Conservation (phyloP, 768 basidiomycete species). For the Suillus spraguei region DNA sequence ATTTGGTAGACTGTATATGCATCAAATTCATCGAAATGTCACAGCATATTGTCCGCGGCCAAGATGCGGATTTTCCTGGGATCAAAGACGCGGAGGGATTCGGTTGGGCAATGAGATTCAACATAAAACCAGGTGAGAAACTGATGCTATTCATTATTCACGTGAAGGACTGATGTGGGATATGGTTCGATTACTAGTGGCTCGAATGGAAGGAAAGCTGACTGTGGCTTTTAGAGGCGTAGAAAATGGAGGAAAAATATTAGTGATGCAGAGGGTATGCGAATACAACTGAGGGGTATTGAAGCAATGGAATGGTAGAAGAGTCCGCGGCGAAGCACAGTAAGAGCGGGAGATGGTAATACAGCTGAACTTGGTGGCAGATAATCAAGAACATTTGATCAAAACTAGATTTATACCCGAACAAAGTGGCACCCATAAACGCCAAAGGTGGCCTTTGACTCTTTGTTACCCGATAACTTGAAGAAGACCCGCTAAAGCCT, state of each 20-base stretch:
- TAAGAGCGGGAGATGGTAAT: not conserved
- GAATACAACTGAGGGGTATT: not conserved
- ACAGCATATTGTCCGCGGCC: not conserved
- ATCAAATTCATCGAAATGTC: not conserved
- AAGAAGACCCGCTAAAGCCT: not conserved
- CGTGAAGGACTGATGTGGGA: not conserved
- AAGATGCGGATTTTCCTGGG: not conserved
- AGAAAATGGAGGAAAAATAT: not conserved
- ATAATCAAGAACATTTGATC: not conserved
- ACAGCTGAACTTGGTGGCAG: not conserved
- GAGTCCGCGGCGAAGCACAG: not conserved
- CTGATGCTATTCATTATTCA: constrained; percentile 1
- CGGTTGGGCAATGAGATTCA: not conserved
- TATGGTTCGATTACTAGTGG: not conserved
- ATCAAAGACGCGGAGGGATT: not conserved
- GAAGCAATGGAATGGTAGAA: not conserved
- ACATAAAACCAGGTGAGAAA: not conserved
- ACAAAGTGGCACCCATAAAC: constrained; percentile 5
- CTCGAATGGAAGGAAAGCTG: not conserved
- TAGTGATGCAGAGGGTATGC: not conserved
- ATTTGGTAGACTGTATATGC: not conserved
- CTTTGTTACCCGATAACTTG: not conserved
- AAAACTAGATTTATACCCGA: constrained; percentile 3
- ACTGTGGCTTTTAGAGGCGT: constrained; percentile 1
- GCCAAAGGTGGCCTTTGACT: not conserved